Percentiles rank a stretch among this genome's conserved stretches.
Conservation (phyloP, 441 rosid genomes). For the Gossypium davidsonii region DNA sequence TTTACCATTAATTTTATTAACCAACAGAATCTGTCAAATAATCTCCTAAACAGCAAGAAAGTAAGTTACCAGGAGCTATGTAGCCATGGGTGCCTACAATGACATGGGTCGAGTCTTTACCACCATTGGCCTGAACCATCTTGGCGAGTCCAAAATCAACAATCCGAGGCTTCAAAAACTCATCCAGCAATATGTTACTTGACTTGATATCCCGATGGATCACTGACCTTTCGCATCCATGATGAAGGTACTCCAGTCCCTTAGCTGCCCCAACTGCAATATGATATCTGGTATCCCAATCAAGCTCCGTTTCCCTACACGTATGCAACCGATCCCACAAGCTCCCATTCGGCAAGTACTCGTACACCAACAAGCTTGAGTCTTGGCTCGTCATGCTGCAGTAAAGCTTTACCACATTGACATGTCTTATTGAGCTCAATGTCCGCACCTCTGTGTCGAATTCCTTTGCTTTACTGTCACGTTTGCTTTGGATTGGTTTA, state of each 20-base stretch:
- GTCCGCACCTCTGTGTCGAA: conserved; percentile 80
- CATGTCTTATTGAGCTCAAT: conserved; percentile 77
- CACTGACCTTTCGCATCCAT: conserved; percentile 68
- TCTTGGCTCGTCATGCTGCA: conserved; percentile 90
- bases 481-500: conserved; percentile 52
- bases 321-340: conserved; percentile 78
- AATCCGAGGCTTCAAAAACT: conserved; percentile 78
- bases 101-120: conserved; percentile 54
- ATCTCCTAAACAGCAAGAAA: neutral
- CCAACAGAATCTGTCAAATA: neutral
- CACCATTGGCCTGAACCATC: conserved; percentile 49
- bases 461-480: conserved; percentile 40
- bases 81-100: conserved; percentile 88
- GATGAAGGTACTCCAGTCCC: conserved; percentile 88
- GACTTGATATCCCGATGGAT: conserved; percentile 89
- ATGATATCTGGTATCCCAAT: conserved; percentile 77
- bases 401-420: conserved; percentile 81
- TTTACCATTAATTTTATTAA: neutral
- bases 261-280: conserved; percentile 77
- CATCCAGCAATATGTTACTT: conserved; percentile 79
- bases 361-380: conserved; percentile 82
- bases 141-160: conserved; percentile 92
- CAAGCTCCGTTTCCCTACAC: conserved; percentile 50
- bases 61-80: conserved; percentile 79
- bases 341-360: conserved; percentile 86